Conservation (phyloP, 225 moss, liverwort and hornwort genomes). For the Pseudisothecium myosuroides region DNA sequence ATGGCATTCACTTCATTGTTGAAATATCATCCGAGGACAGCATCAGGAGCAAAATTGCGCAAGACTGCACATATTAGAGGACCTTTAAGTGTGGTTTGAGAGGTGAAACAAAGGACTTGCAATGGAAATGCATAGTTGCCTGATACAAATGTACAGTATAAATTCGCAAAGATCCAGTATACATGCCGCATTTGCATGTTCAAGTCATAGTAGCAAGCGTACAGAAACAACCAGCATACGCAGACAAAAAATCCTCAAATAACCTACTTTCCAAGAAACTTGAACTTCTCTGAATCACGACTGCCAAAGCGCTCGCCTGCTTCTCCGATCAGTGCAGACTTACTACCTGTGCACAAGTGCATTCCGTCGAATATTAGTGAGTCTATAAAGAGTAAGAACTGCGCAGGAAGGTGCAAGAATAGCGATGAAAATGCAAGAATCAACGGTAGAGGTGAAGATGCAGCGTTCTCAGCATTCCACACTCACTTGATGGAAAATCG, state of each 20-base stretch:
- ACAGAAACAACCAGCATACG: background rate
- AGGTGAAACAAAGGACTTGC: background rate
- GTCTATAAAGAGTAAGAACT: background rate
- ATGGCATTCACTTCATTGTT: background rate
- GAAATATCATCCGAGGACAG: background rate
- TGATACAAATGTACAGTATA: background rate
- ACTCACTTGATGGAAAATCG: conserved; percentile 10
- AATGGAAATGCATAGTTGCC: background rate
- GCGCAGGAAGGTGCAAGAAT: background rate
- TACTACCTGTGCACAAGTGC: background rate
- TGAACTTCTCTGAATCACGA: conserved; percentile 76
- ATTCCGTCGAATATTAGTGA: background rate
- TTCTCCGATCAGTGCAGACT: conserved; percentile 55
- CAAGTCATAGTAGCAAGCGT: background rate
- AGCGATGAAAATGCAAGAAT: background rate
- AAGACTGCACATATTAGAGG: background rate
- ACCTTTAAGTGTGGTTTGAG: background rate
- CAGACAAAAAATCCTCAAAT: background rate
- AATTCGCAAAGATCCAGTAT: background rate
- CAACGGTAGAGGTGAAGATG: background rate
- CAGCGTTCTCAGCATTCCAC: background rate
- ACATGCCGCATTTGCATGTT: background rate
- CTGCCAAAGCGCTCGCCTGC: conserved; percentile 72
- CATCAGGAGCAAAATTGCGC: background rate
- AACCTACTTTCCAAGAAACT: conserved; percentile 89